Conservation (phyloP, 768 basidiomycete species). For the Serpula lacrymans region DNA sequence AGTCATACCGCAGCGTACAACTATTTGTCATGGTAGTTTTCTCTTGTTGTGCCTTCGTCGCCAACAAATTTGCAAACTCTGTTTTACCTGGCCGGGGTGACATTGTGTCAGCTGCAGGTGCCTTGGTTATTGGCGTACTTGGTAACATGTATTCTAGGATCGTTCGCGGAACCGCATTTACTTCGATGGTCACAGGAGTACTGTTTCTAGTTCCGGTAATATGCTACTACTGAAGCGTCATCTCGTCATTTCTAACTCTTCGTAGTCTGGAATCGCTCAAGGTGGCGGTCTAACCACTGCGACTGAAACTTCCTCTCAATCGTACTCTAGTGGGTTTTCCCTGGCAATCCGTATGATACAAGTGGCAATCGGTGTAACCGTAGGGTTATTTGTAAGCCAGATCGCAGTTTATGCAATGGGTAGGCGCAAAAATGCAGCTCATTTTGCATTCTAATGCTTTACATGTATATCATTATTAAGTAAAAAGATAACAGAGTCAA, state of each 20-base stretch:
- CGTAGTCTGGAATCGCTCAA: slow-evolving; percentile 71
- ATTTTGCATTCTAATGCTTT: slow-evolving; percentile 69
- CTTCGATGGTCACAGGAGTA: slow-evolving; percentile 92
- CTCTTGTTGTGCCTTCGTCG: slow-evolving; percentile 70
- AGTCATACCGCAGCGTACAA: slow-evolving; percentile 66
- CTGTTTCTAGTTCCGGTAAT: slow-evolving; percentile 83
- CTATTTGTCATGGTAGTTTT: slow-evolving; percentile 76
- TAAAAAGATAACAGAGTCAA: slow-evolving; percentile 21
- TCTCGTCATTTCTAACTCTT: slow-evolving; percentile 12
- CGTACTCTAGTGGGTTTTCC: slow-evolving; percentile 75
- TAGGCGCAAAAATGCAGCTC: slow-evolving; percentile 64
- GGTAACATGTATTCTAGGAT: slow-evolving; percentile 81
- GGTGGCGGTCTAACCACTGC: slow-evolving; percentile 62
- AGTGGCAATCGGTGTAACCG: slow-evolving; percentile 81
- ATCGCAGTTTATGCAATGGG: slow-evolving; percentile 74
- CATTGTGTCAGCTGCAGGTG: slow-evolving; percentile 75
- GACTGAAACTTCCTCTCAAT: slow-evolving; percentile 58
- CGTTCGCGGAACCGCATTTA: slow-evolving; percentile 79
- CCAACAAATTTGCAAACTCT: slow-evolving; percentile 59
- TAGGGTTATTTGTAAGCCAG: slow-evolving; percentile 81
- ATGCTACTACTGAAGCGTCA: slow-evolving; percentile 21
- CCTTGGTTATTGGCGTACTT: slow-evolving; percentile 72
- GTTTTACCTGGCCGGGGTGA: slow-evolving; percentile 66
- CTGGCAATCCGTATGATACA: slow-evolving; percentile 81
- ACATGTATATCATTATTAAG: slow-evolving; percentile 24